phyloP scores from a whole-genome alignment of 2,329 filamentous ascomycete species.

The Dothiorella sarmentorum region DNA sequence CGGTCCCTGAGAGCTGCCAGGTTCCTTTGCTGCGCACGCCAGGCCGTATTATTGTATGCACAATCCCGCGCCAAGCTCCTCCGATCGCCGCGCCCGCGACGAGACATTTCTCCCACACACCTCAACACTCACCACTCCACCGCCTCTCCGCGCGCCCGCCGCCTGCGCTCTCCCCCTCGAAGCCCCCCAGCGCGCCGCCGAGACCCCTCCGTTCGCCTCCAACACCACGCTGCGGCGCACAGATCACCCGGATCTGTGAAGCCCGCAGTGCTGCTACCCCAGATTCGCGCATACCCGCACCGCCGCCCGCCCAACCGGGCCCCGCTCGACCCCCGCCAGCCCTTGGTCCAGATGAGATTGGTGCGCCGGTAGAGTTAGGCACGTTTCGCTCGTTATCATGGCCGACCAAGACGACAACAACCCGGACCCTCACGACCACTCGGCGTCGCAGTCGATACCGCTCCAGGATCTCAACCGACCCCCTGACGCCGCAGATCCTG shows the following conservation, averaged over 20 bases:
- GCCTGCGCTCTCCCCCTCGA: not conserved
- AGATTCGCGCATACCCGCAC: slow-evolving; percentile 12
- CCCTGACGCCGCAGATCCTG: slow-evolving; percentile 33
- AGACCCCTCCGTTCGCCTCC: slow-evolving; percentile 8
- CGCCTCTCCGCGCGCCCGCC: not conserved
- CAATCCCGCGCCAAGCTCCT: slow-evolving; percentile 14
- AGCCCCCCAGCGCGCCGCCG: not conserved
- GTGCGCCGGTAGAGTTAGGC: not conserved
- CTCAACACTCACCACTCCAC: not conserved
- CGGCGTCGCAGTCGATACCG: slow-evolving; percentile 63
- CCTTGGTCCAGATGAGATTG: slow-evolving; percentile 6
- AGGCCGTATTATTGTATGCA: slow-evolving; percentile 8
- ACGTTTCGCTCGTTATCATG: slow-evolving; percentile 11
- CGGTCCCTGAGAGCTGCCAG: slow-evolving; percentile 13
- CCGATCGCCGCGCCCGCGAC: slow-evolving; percentile 10
- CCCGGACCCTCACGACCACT: slow-evolving; percentile 45
- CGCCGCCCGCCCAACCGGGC: not conserved
- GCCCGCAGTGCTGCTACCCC: slow-evolving; percentile 17
- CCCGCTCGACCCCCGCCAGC: not conserved
- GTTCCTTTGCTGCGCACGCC: slow-evolving; percentile 2
- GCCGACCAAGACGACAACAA: not conserved
- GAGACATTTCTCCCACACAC: slow-evolving; percentile 15
- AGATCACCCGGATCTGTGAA: slow-evolving; percentile 17
- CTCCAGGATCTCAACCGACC: slow-evolving; percentile 55
- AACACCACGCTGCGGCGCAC: slow-evolving; percentile 16